A percentile compares a stretch with the other conserved stretches of the same genome.
Conservation (phyloP, 306 rosid species). For the Fragaria ananassa region DNA sequence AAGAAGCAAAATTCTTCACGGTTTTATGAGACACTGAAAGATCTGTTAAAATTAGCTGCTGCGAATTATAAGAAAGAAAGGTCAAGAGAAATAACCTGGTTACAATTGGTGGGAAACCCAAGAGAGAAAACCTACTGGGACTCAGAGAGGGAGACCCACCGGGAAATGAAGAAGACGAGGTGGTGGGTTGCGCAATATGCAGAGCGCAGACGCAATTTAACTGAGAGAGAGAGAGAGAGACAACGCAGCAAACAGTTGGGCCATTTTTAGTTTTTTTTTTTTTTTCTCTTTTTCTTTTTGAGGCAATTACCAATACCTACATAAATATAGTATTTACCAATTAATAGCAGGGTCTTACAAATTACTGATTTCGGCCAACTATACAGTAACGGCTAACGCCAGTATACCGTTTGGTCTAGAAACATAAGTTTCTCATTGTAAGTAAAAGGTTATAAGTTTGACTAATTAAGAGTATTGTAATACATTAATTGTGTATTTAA, state of each 20-base stretch:
- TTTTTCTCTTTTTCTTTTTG: too few species aligned
- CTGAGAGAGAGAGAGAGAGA: background rate
- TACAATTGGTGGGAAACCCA: background rate
- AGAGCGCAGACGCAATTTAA: too few species aligned
- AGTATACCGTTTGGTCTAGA: too few species aligned
- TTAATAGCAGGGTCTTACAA: too few species aligned
- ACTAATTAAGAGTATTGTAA: too few species aligned
- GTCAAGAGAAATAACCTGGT: background rate
- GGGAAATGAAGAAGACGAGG: background rate
- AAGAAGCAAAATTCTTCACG: background rate
- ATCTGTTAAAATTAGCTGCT: background rate
- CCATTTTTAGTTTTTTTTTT: background rate
- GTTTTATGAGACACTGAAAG: background rate
- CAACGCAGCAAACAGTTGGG: background rate
- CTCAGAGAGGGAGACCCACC: background rate
- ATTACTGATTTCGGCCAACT: too few species aligned
- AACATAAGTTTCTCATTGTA: too few species aligned
- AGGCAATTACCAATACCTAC: too few species aligned
- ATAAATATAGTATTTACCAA: too few species aligned
- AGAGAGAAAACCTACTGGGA: background rate
- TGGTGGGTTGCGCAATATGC: background rate
- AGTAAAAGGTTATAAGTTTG: too few species aligned
- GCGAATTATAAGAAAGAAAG: constrained; percentile 7
- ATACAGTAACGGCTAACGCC: too few species aligned
- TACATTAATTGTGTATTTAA: too few species aligned